Percentiles rank a stretch among this genome's conserved stretches.
phyloP scores from a whole-genome alignment of 176 grass and related monocot genomes.

The Calamus simplicifolius region DNA sequence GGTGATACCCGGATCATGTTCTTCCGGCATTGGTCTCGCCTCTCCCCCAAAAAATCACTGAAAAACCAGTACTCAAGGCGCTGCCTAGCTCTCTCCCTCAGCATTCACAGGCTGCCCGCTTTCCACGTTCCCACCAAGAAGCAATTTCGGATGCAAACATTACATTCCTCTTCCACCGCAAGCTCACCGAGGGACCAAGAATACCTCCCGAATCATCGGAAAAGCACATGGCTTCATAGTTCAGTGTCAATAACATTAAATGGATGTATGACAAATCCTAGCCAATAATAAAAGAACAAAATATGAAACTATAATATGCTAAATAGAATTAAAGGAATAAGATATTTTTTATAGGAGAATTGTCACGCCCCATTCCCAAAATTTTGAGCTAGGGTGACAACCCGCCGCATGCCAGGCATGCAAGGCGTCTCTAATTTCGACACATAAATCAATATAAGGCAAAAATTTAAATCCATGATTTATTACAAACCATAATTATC shows the following conservation, averaged over 20 bases:
- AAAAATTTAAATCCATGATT: no score
- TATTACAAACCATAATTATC: no score
- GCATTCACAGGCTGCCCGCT: conserved; percentile 32
- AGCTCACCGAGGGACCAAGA: conserved; percentile 34
- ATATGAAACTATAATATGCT: no score
- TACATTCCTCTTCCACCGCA: conserved; percentile 54
- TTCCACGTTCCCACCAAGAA: neutral
- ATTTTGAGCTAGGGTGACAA: no score
- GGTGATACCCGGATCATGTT: conserved; percentile 20
- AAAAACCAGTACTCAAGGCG: neutral
- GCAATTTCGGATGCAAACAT: neutral
- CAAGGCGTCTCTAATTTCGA: no score
- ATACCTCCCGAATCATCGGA: conserved; percentile 41
- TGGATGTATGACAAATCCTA: no score
- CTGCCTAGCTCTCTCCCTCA: conserved; percentile 16
- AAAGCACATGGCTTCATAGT: conserved; percentile 40
- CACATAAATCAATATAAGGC: no score
- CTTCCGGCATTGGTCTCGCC: conserved; percentile 78
- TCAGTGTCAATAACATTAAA: neutral
- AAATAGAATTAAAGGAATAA: no score
- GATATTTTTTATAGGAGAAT: no score
- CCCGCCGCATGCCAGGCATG: no score
- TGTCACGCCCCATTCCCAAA: no score
- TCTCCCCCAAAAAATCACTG: conserved; percentile 29
- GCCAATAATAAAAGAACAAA: no score